phyloP scores from a whole-genome alignment of 192 early-diverging fungal genomes.

The Spinellus fusiger region DNA sequence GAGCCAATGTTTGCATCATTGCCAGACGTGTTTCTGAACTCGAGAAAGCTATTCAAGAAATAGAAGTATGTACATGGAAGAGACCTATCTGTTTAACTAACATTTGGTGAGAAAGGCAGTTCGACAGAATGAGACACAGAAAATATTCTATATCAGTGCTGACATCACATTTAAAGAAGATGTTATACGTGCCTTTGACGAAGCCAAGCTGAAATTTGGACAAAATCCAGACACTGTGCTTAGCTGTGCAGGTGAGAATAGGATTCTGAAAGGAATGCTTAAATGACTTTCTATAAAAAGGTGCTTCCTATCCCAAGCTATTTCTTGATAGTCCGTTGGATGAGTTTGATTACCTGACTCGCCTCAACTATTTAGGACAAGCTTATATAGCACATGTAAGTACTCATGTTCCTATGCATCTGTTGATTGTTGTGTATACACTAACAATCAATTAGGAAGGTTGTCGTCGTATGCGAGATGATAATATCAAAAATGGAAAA shows the following conservation, averaged over 20 bases:
- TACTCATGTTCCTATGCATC: neutral
- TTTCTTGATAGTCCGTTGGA: constrained; percentile 58
- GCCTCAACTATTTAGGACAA: constrained; percentile 64
- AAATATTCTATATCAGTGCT: constrained; percentile 51
- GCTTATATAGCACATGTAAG: constrained; percentile 60
- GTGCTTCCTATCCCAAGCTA: constrained; percentile 48
- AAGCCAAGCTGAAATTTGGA: constrained; percentile 44
- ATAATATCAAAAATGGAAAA: constrained; percentile 46
- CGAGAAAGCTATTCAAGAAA: constrained; percentile 51
- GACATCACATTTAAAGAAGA: constrained; percentile 54
- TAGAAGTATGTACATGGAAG: too few relatives aligned
- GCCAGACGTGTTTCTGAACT: constrained; percentile 45
- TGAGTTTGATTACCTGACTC: constrained; percentile 50
- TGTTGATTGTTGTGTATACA: neutral
- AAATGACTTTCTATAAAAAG: constrained; percentile 11
- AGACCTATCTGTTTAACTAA: too few relatives aligned
- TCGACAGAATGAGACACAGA: too few relatives aligned
- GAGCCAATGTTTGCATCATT: constrained; percentile 68
- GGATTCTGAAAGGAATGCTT: constrained; percentile 20
- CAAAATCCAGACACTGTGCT: constrained; percentile 51
- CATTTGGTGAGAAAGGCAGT: too few relatives aligned
- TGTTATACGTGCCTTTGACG: constrained; percentile 47
- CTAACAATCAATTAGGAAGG: constrained; percentile 40
- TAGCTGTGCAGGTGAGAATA: constrained; percentile 47
- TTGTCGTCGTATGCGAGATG: constrained; percentile 52